Conservation (phyloP, 2,329 filamentous ascomycete species). For the Xylariaceae sp. region DNA sequence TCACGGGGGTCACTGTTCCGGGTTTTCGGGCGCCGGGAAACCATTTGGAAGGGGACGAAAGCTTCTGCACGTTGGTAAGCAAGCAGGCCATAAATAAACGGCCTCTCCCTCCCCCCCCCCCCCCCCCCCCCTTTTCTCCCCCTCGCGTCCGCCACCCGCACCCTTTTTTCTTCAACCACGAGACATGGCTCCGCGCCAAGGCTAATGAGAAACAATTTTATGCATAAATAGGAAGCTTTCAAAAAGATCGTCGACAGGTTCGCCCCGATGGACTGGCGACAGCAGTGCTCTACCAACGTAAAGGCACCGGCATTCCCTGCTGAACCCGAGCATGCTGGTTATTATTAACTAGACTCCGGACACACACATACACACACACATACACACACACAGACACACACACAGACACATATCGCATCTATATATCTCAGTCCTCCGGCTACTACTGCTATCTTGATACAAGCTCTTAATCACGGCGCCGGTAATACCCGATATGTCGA, state of each 20-base stretch:
- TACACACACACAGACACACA: not conserved
- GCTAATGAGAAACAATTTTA: no score
- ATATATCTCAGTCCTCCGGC: no score
- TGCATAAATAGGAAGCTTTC: slow-evolving; percentile 66
- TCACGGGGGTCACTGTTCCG: slow-evolving; percentile 75
- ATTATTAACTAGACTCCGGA: slow-evolving; percentile 23
- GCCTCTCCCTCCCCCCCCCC: not conserved
- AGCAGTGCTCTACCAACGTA: slow-evolving; percentile 44
- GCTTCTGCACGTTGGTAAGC: slow-evolving; percentile 80
- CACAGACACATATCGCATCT: no score
- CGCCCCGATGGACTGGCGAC: slow-evolving; percentile 72
- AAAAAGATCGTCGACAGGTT: slow-evolving; percentile 89
- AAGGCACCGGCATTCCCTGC: slow-evolving; percentile 40
- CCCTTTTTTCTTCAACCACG: no score
- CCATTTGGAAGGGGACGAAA: slow-evolving; percentile 79
- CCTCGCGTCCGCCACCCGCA: no score
- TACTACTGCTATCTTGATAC: no score
- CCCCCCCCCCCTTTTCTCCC: no score
- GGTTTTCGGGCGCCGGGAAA: slow-evolving; percentile 73
- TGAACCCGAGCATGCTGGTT: slow-evolving; percentile 49
- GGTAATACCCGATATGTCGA: no score
- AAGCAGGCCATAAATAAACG: not conserved
- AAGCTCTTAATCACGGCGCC: no score
- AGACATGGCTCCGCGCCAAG: not conserved
- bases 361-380: not conserved